Evolutionary conservation across 1,139 yeast genomes (phyloP), one percentile per base, ranked within the genome.

Genomic region (Hansenula anomala): DNA sequence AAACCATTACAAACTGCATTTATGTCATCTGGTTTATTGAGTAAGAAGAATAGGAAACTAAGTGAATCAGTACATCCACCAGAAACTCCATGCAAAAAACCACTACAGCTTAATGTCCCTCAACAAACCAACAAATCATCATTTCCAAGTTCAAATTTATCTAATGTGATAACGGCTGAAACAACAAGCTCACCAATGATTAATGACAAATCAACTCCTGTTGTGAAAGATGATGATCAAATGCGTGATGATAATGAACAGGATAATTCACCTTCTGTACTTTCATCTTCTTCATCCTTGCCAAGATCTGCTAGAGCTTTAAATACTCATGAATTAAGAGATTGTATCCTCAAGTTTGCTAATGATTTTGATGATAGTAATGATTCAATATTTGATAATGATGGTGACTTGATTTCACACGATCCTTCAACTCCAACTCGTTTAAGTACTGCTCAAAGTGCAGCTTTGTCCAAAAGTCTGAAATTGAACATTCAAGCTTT

Each of bases 1-100:
- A 84, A 83, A 55, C 96, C 96, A 5, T 68, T 86, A 34, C 95
- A 86, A 57, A 81, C 92, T 0, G 96, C 94, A 13, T 88, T 88
- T 59, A 73, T 78, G 60, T 77, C 92, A 5, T 67, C 85, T 0
- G 96, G 96, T 0, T 65, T 87, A 33, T 60, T 81, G 43, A 84
- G 90, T 44, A 87, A 87, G 62, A 79, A 76, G 46, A 74, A 79
- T 39, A 60, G 78, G 19, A 59, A 58, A 44, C 42, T 46, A 55
- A 66, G 43, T 36, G 61, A 44, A 31, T 66, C 70, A 32, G 52
- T 66, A 19, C 73, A 32, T 22, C 70, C 71, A 39, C 96, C 96
- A 0, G 95, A 87, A 49, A 87, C 95, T 0, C 95, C 95, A 0
- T 82, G 88, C 54, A 87, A 86, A 55, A 75, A 73, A 52, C 88